phyloP scores from a whole-genome alignment of 352 stramenopile genomes.

The Phytophthora tentaculata region DNA sequence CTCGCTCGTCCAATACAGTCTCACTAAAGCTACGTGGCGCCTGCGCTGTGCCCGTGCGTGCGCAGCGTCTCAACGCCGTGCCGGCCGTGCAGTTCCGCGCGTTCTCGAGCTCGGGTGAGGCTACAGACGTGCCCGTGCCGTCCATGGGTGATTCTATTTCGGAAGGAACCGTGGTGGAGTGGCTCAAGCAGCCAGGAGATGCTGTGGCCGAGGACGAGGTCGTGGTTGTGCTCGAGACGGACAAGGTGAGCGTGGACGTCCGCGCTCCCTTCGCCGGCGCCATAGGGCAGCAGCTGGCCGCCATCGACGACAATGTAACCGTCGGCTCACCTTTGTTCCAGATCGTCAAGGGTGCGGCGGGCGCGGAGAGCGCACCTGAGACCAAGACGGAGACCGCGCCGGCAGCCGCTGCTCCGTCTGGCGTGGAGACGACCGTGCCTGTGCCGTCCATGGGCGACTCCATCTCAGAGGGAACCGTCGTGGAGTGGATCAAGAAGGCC shows the following conservation, averaged over 20 bases:
- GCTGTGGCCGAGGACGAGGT: conserved; percentile 95
- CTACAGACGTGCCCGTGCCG: conserved; percentile 78
- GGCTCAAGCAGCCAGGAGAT: conserved; percentile 94
- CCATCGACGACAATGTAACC: conserved; percentile 95
- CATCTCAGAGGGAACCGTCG: conserved; percentile 98
- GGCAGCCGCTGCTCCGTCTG: conserved; percentile 15
- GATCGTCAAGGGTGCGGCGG: conserved; percentile 85
- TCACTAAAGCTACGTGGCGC: conserved; percentile 6
- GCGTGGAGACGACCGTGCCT: conserved; percentile 60
- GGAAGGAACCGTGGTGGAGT: conserved; percentile 97
- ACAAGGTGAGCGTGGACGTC: conserved; percentile 96
- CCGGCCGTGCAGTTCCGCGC: conserved; percentile 29
- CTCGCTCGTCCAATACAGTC: conserved; percentile 18
- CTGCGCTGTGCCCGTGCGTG: conserved; percentile 6
- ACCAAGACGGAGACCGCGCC: conserved; percentile 30
- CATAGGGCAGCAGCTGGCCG: conserved; percentile 91
- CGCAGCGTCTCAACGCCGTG: neutral
- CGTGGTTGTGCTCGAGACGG: conserved; percentile 98
- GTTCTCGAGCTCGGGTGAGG: conserved; percentile 42
- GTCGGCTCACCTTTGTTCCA: conserved; percentile 94
- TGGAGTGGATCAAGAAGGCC: conserved; percentile 94
- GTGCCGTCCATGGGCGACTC: conserved; percentile 94
- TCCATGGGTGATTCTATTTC: conserved; percentile 97
- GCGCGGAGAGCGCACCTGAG: conserved; percentile 26
- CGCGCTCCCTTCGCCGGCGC: conserved; percentile 86